A percentile compares a stretch with the other conserved stretches of the same genome.
Conservation (phyloP, 345 rosid genomes). For the Raphanus raphanistrum region DNA sequence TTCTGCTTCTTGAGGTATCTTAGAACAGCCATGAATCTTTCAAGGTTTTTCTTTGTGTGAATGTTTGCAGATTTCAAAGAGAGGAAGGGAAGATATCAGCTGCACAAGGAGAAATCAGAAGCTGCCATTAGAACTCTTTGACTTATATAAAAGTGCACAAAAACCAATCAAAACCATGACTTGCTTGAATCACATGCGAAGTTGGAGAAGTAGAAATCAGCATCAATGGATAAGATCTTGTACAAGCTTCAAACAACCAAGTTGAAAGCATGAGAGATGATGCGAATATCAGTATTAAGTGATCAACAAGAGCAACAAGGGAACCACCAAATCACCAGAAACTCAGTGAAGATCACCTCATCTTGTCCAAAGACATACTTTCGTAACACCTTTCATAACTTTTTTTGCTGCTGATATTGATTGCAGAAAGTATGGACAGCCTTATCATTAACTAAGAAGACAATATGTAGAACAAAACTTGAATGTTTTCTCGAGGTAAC, state of each 20-base stretch:
- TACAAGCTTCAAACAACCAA: slow-evolving; percentile 64
- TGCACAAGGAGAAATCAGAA: slow-evolving; percentile 91
- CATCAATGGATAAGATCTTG: slow-evolving; percentile 77
- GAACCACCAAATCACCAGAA: slow-evolving; percentile 24
- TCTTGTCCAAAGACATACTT: slow-evolving; percentile 43
- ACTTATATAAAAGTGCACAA: no score
- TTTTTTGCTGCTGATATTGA: slow-evolving; percentile 54
- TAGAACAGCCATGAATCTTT: slow-evolving; percentile 56
- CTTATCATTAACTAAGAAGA: neutral
- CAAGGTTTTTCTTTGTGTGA: neutral
- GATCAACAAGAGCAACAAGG: slow-evolving; percentile 32
- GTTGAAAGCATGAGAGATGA: slow-evolving; percentile 74
- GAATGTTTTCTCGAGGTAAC: no score
- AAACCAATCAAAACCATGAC: slow-evolving; percentile 24
- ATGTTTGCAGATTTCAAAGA: slow-evolving; percentile 55
- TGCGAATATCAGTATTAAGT: slow-evolving; percentile 43
- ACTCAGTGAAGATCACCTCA: slow-evolving; percentile 37
- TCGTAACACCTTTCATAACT: slow-evolving; percentile 42
- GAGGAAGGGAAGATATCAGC: slow-evolving; percentile 89
- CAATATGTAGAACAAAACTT: neutral
- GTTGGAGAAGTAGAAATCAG: slow-evolving; percentile 83
- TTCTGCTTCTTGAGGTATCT: slow-evolving; percentile 54
- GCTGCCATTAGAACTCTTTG: slow-evolving; percentile 45
- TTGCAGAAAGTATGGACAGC: slow-evolving; percentile 27
- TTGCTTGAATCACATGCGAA: slow-evolving; percentile 40